phyloP scores from a whole-genome alignment of 2,329 filamentous ascomycete genomes.

The Ilyonectria robusta region DNA sequence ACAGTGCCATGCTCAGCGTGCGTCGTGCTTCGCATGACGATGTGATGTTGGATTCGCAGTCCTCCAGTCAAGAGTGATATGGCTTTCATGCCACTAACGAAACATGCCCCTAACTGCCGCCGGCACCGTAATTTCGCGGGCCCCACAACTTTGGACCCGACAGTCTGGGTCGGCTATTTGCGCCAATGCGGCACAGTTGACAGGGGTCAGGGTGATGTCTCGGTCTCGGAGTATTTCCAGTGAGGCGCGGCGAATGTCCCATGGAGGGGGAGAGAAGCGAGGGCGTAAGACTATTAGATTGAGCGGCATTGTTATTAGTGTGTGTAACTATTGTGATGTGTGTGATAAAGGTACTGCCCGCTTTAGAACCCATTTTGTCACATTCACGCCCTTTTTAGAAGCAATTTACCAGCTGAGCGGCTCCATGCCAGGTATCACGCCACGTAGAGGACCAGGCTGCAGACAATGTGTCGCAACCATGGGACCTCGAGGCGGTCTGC shows the following conservation, averaged over 20 bases:
- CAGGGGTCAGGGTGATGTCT: slow-evolving; percentile 45
- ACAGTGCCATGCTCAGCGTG: slow-evolving; percentile 2
- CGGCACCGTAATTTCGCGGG: slow-evolving; percentile 43
- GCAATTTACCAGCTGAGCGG: not conserved
- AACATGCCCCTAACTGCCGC: slow-evolving; percentile 36
- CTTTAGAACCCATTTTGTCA: not conserved
- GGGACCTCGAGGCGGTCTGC: slow-evolving; percentile 32
- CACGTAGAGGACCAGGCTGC: slow-evolving; percentile 10
- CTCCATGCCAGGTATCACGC: slow-evolving; percentile 15
- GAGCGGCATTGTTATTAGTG: slow-evolving; percentile 6
- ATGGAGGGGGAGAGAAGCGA: slow-evolving; percentile 25
- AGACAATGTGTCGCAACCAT: slow-evolving; percentile 8
- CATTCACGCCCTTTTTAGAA: not conserved
- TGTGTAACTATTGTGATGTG: not conserved
- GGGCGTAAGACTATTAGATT: slow-evolving; percentile 10
- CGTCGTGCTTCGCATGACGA: not conserved
- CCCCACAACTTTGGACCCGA: slow-evolving; percentile 44
- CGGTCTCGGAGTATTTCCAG: slow-evolving; percentile 41
- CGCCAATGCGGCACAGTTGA: slow-evolving; percentile 42
- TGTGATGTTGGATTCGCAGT: not conserved
- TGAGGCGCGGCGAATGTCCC: slow-evolving; percentile 20
- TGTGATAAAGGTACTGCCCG: not conserved
- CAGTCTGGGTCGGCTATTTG: slow-evolving; percentile 45
- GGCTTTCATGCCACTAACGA: not conserved
- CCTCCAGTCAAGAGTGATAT: not conserved